A percentile compares a stretch with the other conserved stretches of the same genome.
These are phyloP conservation scores for Cinnamomum chago DNA, from an alignment of 164 flowering plant genomes.

Conservation along the genomic window DNA sequence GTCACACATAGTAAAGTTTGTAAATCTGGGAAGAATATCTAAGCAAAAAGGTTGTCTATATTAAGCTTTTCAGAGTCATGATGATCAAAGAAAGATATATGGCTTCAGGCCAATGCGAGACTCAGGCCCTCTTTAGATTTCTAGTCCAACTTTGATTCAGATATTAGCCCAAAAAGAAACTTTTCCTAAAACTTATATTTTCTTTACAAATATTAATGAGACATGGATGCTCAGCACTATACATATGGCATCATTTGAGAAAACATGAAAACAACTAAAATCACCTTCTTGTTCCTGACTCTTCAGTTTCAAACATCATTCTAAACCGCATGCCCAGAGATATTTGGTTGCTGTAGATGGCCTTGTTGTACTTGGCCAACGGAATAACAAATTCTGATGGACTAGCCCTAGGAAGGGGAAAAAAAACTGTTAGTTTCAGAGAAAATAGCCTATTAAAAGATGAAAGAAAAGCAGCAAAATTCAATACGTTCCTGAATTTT, in stretches of 20 bases:
- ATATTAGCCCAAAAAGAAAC: not conserved
- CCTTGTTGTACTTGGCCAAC: constrained; percentile 91
- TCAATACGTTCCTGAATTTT: not conserved
- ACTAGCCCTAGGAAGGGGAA: constrained; percentile 61
- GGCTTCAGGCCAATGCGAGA: not conserved
- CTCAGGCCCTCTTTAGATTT: not conserved
- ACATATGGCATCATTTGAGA: constrained; percentile 5
- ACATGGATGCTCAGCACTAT: not conserved
- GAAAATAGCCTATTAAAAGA: not conserved
- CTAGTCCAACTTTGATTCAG: not conserved
- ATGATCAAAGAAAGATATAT: not conserved
- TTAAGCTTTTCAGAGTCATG: not conserved
- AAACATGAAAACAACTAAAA: not conserved
- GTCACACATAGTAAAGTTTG: too few species aligned
- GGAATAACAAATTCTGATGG: constrained; percentile 99
- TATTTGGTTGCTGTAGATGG: constrained; percentile 70
- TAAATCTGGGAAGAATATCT: not conserved
- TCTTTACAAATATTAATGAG: not conserved
- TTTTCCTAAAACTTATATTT: not conserved
- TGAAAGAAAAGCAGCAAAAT: not conserved
- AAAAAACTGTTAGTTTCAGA: not conserved
- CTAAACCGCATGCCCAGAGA: constrained; percentile 98
- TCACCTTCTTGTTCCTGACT: constrained; percentile 93
- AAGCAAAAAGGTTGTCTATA: not conserved
- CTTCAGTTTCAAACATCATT: constrained; percentile 99